A percentile compares a stretch with the other conserved stretches of the same genome.
phyloP scores from a whole-genome alignment of 139 green algal species.

The Tetradesmus obliquus region DNA sequence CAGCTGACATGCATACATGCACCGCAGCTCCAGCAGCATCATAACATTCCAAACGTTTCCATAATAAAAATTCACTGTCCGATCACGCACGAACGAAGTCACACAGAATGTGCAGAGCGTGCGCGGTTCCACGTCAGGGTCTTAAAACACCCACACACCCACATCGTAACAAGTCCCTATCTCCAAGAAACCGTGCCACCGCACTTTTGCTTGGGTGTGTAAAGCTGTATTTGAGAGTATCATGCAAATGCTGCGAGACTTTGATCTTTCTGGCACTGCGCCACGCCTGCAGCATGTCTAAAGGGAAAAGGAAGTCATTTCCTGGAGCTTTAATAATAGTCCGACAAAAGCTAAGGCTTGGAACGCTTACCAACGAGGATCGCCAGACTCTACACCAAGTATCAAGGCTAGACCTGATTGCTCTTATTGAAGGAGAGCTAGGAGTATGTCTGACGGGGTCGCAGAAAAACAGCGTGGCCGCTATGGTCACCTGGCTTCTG shows the following conservation, averaged over 20 bases:
- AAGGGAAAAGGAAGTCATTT: constrained; percentile 23
- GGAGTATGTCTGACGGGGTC: background rate
- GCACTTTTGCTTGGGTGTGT: background rate
- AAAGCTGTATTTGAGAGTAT: background rate
- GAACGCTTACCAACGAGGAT: constrained; percentile 3
- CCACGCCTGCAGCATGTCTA: constrained; percentile 9
- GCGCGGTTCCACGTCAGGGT: constrained; percentile 1
- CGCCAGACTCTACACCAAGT: background rate
- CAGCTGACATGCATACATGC: background rate
- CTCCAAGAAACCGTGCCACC: background rate
- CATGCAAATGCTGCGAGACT: background rate
- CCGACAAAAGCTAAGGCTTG: background rate
- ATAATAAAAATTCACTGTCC: background rate
- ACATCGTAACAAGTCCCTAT: background rate
- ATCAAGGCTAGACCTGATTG: constrained; percentile 25
- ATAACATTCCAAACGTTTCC: background rate
- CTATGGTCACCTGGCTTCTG: constrained; percentile 28
- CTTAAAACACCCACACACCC: background rate
- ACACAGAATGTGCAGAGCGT: background rate
- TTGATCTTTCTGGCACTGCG: background rate
- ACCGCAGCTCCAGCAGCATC: background rate
- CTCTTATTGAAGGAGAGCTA: constrained; percentile 16
- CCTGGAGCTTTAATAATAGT: background rate
- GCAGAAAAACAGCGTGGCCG: constrained; percentile 39
- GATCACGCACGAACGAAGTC: background rate